phyloP scores from a whole-genome alignment of 2,329 filamentous ascomycete genomes.

The Alternaria ethzedia region DNA sequence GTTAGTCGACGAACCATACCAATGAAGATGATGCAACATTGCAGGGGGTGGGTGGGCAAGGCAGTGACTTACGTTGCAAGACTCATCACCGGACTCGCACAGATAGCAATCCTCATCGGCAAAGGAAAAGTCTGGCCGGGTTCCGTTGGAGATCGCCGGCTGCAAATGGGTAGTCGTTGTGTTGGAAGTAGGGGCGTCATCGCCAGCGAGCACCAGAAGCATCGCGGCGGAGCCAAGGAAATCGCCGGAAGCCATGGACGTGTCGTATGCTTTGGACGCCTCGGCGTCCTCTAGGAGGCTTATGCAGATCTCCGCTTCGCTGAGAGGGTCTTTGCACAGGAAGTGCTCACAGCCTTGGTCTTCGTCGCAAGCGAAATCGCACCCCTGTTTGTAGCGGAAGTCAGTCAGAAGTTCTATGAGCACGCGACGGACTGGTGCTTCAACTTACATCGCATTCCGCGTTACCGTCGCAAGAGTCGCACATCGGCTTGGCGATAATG shows the following conservation, averaged over 20 bases:
- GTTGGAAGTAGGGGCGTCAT: neutral
- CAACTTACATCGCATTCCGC: neutral
- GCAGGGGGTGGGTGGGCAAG: neutral
- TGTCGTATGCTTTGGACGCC: neutral
- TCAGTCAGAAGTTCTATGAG: neutral
- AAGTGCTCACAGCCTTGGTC: neutral
- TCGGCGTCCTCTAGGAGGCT: neutral
- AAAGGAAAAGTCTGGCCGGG: neutral
- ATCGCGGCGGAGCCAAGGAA: neutral
- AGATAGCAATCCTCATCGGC: constrained; percentile 3
- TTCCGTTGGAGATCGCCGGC: neutral
- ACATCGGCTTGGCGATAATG: neutral
- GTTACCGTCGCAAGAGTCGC: neutral
- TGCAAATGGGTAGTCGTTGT: neutral
- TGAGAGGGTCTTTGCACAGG: neutral
- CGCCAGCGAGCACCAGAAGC: neutral
- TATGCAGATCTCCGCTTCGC: neutral
- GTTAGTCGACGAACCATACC: constrained; percentile 3
- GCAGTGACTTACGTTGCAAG: constrained; percentile 5
- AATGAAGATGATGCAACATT: neutral
- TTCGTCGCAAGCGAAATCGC: neutral
- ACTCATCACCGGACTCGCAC: neutral
- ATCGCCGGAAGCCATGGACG: neutral
- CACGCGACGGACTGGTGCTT: neutral
- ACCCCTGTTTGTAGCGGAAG: neutral